Base-by-base conservation (phyloP, 495 filamentous ascomycete genomes). In the Aspergillus affinis region DNA sequence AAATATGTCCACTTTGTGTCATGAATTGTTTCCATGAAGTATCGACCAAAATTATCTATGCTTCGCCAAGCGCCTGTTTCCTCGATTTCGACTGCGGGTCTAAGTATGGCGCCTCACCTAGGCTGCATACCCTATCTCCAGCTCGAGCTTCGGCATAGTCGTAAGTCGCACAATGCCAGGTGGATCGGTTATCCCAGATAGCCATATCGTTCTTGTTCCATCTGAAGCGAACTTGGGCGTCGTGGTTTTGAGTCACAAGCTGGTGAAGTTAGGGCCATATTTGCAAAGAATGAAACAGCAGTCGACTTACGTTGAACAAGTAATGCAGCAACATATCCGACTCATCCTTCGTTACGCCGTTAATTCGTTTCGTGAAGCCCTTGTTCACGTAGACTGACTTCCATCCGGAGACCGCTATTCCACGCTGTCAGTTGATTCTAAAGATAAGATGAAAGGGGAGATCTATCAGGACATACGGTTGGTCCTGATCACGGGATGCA, bases 151-250 rank as follows among this genome's bases (percentile, higher is more conserved):
- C 65, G 1, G 48, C 65, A 50, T 78, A 90, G 68, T 91, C 89
- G 41, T 82, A 86, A 0, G 89, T 91, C 1, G 88, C 88, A 23
- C 82, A 83, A 60, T 92, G 89, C 74, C 83, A 90, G 15, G 82
- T 80, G 53, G 78, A 83, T 10, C 89, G 74, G 61, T 91, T 91
- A 65, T 92, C 89, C 89, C 89, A 92, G 60, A 92, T 88, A 0
- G 89, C 88, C 66, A 88, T 65, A 64, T 88, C 83, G 60, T 86
- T 83, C 51, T 65, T 66, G 55, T 79, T 74, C 87, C 86, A 92
- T 59, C 80, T 77, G 67, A 83, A 79, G 20, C 90, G 75, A 3
- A 91, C 87, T 74, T 91, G 89, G 46, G 89, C 72, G 63, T 93
- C 89, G 63, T 90, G 89, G 70, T 90, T 91, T 69, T 91, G 83